Percentiles rank a stretch among this genome's conserved stretches.
Conservation (phyloP, 2,329 filamentous ascomycete genomes). For the Fusarium hainanense region DNA sequence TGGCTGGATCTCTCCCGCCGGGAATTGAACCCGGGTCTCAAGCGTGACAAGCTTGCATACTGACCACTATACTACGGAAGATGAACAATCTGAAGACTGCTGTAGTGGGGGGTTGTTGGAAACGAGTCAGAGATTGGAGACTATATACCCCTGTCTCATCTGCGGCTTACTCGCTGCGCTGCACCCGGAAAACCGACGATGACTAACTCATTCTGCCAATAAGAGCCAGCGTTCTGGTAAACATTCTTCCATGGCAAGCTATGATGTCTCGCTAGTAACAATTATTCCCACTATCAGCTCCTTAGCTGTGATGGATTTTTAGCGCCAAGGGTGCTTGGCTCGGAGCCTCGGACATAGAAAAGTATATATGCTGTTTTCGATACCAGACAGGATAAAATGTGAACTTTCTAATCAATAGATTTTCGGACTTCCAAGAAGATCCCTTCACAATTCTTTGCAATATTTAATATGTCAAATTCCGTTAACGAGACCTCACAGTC, state of each 20-base stretch:
- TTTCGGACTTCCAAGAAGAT: fast-evolving
- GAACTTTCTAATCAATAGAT: too few relatives aligned
- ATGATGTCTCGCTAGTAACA: not conserved
- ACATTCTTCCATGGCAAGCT: not conserved
- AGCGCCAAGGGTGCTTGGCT: not conserved
- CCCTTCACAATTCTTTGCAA: fast-evolving
- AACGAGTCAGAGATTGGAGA: fast-evolving
- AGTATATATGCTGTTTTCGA: not conserved
- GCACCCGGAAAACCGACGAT: constrained; percentile 8
- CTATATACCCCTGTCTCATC: fast-evolving
- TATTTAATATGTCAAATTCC: not conserved
- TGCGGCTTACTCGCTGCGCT: fast-evolving
- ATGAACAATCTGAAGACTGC: constrained; percentile 2
- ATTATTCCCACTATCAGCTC: not conserved
- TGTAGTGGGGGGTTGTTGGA: constrained; percentile 16
- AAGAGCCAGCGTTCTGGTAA: not conserved
- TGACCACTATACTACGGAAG: constrained; percentile 30
- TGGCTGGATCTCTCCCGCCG: constrained; percentile 31
- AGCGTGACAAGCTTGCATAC: too few relatives aligned
- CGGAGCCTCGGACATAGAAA: constrained; percentile 21
- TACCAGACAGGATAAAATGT: not conserved
- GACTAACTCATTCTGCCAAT: not conserved
- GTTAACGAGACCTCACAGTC: not conserved
- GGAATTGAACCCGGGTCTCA: too few relatives aligned
- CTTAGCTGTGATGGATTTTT: not conserved